These are phyloP conservation scores for Hypomontagnella submonticulosa DNA, from an alignment of 495 filamentous ascomycete species.

Conservation along the genomic window DNA sequence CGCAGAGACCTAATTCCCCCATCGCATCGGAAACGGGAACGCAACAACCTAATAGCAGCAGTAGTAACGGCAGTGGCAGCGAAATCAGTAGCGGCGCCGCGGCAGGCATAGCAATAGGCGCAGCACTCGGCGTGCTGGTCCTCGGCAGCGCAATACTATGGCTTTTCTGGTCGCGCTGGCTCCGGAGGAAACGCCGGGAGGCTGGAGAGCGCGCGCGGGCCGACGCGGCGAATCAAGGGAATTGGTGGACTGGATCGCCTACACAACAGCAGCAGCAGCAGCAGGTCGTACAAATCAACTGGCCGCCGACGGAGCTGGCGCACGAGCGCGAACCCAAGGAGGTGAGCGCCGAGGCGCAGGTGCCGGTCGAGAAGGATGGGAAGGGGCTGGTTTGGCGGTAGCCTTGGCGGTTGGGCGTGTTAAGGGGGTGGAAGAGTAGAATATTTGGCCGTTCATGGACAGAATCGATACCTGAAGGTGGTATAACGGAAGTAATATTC, in stretches of 20 bases:
- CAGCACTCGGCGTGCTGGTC: conserved; percentile 16
- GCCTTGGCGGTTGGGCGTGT: background rate
- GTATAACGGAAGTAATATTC: too few relatives aligned
- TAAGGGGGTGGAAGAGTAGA: background rate
- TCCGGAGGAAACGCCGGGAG: conserved; percentile 8
- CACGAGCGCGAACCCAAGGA: conserved; percentile 17
- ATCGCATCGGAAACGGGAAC: conserved; percentile 18
- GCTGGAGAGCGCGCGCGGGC: background rate
- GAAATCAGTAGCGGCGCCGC: conserved; percentile 17
- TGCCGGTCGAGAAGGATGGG: conserved; percentile 21
- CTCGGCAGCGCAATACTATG: conserved; percentile 19
- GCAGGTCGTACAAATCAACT: conserved; percentile 14
- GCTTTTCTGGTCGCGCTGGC: conserved; percentile 29
- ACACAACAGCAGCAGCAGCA: conserved; percentile 13
- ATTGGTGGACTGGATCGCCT: conserved; percentile 13
- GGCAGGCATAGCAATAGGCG: conserved; percentile 25
- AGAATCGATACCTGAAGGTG: background rate
- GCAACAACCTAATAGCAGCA: background rate
- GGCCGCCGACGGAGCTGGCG: conserved; percentile 26
- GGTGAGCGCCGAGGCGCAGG: conserved; percentile 20
- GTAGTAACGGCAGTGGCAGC: background rate
- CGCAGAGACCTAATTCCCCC: background rate
- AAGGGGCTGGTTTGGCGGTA: conserved; percentile 8
- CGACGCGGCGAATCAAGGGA: background rate
- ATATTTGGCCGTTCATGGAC: background rate